Base-by-base conservation (phyloP, 2,329 filamentous ascomycete species). In the Penicillium sp. region DNA sequence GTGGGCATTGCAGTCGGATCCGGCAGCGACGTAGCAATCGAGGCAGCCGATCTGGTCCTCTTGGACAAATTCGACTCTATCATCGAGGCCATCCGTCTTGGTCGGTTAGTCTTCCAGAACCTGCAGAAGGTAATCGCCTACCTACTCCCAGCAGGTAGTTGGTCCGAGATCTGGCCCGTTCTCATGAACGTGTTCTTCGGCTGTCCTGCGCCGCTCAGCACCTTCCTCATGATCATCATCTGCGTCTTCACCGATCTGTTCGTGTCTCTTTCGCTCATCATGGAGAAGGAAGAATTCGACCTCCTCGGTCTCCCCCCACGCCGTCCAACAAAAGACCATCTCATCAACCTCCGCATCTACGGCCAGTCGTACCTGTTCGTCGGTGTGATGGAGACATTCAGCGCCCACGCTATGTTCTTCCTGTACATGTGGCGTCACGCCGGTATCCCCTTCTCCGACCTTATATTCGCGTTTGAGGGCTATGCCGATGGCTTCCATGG, bases 171-270 rank as follows among this genome's bases (percentile, higher is more conserved):
- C 58, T 82, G 80, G 79, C 81, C 81, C 0, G 80, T 83, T 1
- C 34, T 84, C 1, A 67, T 82, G 60, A 83, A 83, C 57, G 80
- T 83, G 53, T 82, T 79, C 61, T 79, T 83, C 31, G 81, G 81
- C 3, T 75, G 83, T 3, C 81, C 81, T 0, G 70, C 80, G 0
- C 79, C 80, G 0, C 63, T 83, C 0, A 78, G 73, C 38, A 75
- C 80, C 0, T 83, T 83, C 63, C 73, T 83, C 40, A 83, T 83
- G 80, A 82, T 82, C 60, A 80, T 82, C 57, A 82, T 82, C 48
- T 83, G 80, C 53, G 78, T 82, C 56, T 82, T 82, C 56, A 82
- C 80, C 13, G 80, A 82, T 61, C 68, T 82, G 0, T 82, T 82
- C 68, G 67, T 80, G 3, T 78, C 77, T 0, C 66, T 82, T 0